Evolutionary conservation across 352 stramenopile genomes (phyloP).

Genomic region (Peronosclerospora sorghi): DNA sequence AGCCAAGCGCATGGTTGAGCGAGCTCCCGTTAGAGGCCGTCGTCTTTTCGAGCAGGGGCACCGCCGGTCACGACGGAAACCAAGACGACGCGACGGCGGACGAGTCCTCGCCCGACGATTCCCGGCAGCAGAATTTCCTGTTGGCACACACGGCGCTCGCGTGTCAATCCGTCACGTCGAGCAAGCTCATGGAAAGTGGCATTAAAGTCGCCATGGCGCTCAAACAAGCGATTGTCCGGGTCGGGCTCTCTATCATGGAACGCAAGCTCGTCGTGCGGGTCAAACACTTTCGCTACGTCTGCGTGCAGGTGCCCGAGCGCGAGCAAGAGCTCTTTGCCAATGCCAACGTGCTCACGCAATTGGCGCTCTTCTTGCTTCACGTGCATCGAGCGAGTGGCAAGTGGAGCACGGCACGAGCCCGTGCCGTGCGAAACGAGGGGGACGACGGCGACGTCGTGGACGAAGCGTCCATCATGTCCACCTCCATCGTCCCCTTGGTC

Average conservation of each 20-base stretch:
- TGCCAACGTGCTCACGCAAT: slow-evolving; percentile 87
- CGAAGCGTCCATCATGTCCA: slow-evolving; percentile 21
- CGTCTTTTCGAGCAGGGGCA: slow-evolving; percentile 5
- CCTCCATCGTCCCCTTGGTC: slow-evolving; percentile 63
- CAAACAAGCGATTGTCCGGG: slow-evolving; percentile 89
- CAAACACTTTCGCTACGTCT: slow-evolving; percentile 96
- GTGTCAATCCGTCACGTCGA: slow-evolving; percentile 55
- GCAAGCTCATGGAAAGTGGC: slow-evolving; percentile 84
- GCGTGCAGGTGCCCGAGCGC: slow-evolving; percentile 77
- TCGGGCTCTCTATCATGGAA: slow-evolving; percentile 92
- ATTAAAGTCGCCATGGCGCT: slow-evolving; percentile 92
- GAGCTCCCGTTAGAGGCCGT: slow-evolving; percentile 26
- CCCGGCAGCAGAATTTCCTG: slow-evolving; percentile 76
- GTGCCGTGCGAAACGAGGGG: slow-evolving; percentile 16
- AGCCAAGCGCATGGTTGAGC: slow-evolving; percentile 31
- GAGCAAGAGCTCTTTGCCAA: slow-evolving; percentile 89
- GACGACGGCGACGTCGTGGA: slow-evolving; percentile 27
- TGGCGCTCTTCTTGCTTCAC: slow-evolving; percentile 92
- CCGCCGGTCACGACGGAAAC: slow-evolving; percentile 1
- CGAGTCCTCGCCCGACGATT: slow-evolving; percentile 32
- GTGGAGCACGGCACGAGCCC: slow-evolving; percentile 53
- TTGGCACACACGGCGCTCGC: slow-evolving; percentile 59
- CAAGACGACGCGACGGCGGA: slow-evolving; percentile 17
- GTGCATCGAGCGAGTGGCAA: slow-evolving; percentile 92
- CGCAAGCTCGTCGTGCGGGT: slow-evolving; percentile 90